These are phyloP conservation scores for Gynochthodes officinalis DNA, from an alignment of 257 asterid species.

Conservation along the genomic window DNA sequence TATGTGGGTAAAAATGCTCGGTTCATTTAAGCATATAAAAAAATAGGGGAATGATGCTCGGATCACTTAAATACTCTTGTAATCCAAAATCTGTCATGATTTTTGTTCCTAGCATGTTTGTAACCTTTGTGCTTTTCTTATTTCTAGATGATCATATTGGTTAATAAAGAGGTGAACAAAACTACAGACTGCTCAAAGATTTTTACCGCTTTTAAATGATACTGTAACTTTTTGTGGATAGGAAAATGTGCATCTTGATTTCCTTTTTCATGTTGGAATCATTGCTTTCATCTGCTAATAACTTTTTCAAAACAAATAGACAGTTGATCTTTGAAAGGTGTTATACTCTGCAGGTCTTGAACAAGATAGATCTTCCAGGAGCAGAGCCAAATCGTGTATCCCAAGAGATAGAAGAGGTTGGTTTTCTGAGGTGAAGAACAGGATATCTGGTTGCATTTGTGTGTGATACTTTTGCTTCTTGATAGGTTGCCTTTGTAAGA, in stretches of 20 bases:
- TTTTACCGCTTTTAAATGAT: neutral
- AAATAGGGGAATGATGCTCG: neutral
- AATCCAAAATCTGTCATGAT: neutral
- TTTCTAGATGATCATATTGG: neutral
- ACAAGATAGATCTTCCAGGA: conserved; percentile 99
- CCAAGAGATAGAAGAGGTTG: conserved; percentile 96
- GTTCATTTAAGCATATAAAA: neutral
- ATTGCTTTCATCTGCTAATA: neutral
- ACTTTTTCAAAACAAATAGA: neutral
- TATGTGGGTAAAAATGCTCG: neutral
- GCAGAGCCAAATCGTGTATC: conserved; percentile 90
- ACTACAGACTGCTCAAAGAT: neutral
- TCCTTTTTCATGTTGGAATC: neutral
- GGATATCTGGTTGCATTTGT: neutral
- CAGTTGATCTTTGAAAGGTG: neutral
- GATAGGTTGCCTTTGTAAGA: neutral
- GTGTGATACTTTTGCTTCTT: neutral
- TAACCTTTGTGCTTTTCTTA: neutral
- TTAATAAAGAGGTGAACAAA: neutral
- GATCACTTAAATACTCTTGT: neutral
- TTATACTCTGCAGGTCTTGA: conserved; percentile 65
- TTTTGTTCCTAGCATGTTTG: too few species aligned
- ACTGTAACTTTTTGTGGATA: neutral
- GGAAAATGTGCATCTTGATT: neutral
- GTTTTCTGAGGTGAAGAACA: conserved; percentile 29